phyloP scores from a whole-genome alignment of 2,329 filamentous ascomycete genomes.

The Cytospora paraplurivora region DNA sequence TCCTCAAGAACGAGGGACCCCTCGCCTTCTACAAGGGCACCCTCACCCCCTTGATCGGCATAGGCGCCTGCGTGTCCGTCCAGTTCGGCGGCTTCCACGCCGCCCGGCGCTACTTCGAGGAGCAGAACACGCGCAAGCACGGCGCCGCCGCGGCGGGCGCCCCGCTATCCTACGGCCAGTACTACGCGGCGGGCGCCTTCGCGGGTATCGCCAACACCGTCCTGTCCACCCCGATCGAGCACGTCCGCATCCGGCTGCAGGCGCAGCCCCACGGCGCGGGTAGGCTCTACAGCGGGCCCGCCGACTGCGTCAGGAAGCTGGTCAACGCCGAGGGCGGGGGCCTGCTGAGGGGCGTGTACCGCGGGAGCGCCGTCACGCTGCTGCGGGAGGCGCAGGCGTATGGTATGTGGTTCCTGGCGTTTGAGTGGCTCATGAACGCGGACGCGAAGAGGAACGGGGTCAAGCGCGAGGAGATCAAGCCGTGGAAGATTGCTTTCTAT shows the following conservation, averaged over 20 bases:
- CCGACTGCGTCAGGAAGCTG: conserved; percentile 90
- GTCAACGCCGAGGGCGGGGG: conserved; percentile 62
- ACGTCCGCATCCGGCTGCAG: conserved; percentile 93
- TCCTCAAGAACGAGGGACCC: conserved; percentile 85
- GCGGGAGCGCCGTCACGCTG: conserved; percentile 83
- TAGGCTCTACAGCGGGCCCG: conserved; percentile 78
- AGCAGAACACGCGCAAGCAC: conserved; percentile 64
- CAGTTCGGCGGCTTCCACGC: conserved; percentile 98
- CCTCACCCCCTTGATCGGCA: conserved; percentile 89
- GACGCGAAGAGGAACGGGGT: conserved; percentile 79
- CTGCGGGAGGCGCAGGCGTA: conserved; percentile 92
- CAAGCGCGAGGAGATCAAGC: conserved; percentile 75
- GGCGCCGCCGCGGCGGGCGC: conserved; percentile 57
- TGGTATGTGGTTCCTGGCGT: conserved; percentile 91
- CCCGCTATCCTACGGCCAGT: conserved; percentile 80
- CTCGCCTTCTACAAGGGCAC: conserved; percentile 98
- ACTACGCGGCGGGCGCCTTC: conserved; percentile 88
- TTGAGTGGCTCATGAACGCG: conserved; percentile 94
- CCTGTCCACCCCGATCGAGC: conserved; percentile 91
- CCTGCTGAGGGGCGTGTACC: conserved; percentile 75
- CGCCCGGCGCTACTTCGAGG: conserved; percentile 83
- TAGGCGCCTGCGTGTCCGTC: conserved; percentile 96
- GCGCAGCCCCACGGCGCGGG: conserved; percentile 87
- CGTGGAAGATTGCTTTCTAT: conserved; percentile 86
- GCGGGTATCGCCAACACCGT: conserved; percentile 88